Percentiles rank a stretch among this genome's conserved stretches.
Conservation (phyloP, 257 asterid species). For the Solanum gracilifrons region DNA sequence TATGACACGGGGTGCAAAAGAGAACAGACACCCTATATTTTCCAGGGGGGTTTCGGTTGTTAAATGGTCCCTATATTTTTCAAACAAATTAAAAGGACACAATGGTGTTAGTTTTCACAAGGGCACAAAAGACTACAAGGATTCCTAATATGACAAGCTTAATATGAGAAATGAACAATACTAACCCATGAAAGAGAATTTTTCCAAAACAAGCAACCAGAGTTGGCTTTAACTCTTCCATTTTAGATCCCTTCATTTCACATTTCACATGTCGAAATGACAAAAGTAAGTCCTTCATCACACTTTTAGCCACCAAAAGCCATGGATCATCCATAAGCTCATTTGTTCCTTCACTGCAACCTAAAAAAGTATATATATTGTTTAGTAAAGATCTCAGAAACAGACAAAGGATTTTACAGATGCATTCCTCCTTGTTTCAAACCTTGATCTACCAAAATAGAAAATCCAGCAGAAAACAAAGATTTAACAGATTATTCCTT, state of each 20-base stretch:
- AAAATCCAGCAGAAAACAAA: background rate
- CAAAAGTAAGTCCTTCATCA: slow-evolving; percentile 25
- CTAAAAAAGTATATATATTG: background rate
- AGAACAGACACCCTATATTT: background rate
- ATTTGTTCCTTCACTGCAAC: slow-evolving; percentile 4
- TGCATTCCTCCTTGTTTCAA: background rate
- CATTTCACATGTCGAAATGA: slow-evolving; percentile 22
- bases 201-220: slow-evolving; percentile 32
- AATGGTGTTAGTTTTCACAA: background rate
- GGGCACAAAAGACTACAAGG: background rate
- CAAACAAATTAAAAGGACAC: background rate
- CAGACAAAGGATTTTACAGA: background rate
- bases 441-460: background rate
- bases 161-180: background rate
- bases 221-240: slow-evolving; percentile 19
- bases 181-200: slow-evolving; percentile 36
- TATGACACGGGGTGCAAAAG: background rate
- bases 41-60: background rate
- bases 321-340: slow-evolving; percentile 21
- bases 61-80: background rate
- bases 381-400: background rate
- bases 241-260: slow-evolving; percentile 11
- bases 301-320: slow-evolving; percentile 18
- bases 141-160: background rate
- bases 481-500: background rate